These are phyloP conservation scores for Discostella stelligeroides DNA, from an alignment of 108 stramenopile species.

Conservation along the genomic window DNA sequence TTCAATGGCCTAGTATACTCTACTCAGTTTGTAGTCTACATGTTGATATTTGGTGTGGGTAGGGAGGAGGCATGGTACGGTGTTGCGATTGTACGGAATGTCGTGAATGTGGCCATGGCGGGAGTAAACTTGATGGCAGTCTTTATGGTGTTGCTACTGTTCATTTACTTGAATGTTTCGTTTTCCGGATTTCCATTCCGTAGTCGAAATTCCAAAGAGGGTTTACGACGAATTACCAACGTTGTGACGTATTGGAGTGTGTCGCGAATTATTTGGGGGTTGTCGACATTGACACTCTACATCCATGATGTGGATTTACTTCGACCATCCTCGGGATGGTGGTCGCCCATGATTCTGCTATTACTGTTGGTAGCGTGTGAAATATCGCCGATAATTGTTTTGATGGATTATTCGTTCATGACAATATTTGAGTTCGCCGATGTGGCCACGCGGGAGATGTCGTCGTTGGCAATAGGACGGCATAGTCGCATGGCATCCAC, in stretches of 20 bases:
- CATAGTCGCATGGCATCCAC: constrained; percentile 8
- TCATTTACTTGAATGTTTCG: constrained; percentile 70
- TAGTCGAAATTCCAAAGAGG: constrained; percentile 43
- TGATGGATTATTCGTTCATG: constrained; percentile 69
- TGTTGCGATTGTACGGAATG: constrained; percentile 53
- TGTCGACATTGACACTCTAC: constrained; percentile 57
- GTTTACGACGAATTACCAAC: constrained; percentile 47
- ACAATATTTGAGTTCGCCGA: constrained; percentile 45
- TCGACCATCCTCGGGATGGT: constrained; percentile 57
- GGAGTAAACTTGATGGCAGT: constrained; percentile 79
- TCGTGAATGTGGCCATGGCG: constrained; percentile 77
- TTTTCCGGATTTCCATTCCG: constrained; percentile 73
- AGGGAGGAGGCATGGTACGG: constrained; percentile 4
- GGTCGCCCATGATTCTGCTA: constrained; percentile 61
- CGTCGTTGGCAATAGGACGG: constrained; percentile 26
- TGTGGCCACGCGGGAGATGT: constrained; percentile 37
- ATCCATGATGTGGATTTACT: constrained; percentile 62
- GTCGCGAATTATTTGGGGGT: constrained; percentile 66
- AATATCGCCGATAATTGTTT: constrained; percentile 65
- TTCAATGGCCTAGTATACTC: constrained; percentile 83
- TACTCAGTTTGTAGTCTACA: constrained; percentile 77
- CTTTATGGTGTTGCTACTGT: constrained; percentile 65
- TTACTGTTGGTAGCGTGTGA: constrained; percentile 68
- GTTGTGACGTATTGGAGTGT: constrained; percentile 62
- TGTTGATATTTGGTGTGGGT: constrained; percentile 72